Base-by-base conservation (phyloP, 140 eudicot species). In the Senecio squalidus region DNA sequence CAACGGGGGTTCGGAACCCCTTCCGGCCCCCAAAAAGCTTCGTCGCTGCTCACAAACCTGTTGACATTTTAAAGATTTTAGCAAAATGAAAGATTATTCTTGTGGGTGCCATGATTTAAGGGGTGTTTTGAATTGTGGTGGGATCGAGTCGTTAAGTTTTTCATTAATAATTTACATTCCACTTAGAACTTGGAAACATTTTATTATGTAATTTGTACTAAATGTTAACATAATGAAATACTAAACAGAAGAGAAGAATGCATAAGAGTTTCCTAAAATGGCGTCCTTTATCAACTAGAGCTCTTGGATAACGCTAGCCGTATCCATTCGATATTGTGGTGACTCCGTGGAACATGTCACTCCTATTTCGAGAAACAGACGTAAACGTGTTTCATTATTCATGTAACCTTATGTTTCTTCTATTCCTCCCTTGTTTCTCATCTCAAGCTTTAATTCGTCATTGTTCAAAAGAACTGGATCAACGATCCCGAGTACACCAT, bases 291-390 rank as follows among this genome's bases (percentile, higher is more conserved):
- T 38, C 67, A 57, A 16, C 2, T 36, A 40, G 8, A 69, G 62
- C 43, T 62, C 64, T 22, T 62, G 70, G 50, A 71, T 71, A 38
- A 62, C 70, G 17, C 44, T 62, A 43, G 52, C 16, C 5, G 50
- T 62, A 16, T 44, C 65, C 52, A 62, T 71, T 44, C 76, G 52
- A 31, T 62, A 9, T 7, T 55, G 62, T 16, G 76, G 76, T 17
- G 64, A 71, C 52, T 71, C 66, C 62, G 53, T 51, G 34, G 76
- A 71, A 21, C 76, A 71, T 0, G 65, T 24, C 23, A 71, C 76
- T 31, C 76, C 76, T 16, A 71, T 62, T 29, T 71, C 63, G 1
- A 71, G 51, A 70, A 71, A n/a, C 70, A 46, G 11, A 11, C 20
- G 57, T 58, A 63, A 44, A 63, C 70, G 54, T 24, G 15, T 26